A percentile compares a stretch with the other conserved stretches of the same genome.
These are phyloP conservation scores for Cryptococcus jaspeensis DNA, from an alignment of 1,284 basidiomycete genomes.

Conservation along the genomic window DNA sequence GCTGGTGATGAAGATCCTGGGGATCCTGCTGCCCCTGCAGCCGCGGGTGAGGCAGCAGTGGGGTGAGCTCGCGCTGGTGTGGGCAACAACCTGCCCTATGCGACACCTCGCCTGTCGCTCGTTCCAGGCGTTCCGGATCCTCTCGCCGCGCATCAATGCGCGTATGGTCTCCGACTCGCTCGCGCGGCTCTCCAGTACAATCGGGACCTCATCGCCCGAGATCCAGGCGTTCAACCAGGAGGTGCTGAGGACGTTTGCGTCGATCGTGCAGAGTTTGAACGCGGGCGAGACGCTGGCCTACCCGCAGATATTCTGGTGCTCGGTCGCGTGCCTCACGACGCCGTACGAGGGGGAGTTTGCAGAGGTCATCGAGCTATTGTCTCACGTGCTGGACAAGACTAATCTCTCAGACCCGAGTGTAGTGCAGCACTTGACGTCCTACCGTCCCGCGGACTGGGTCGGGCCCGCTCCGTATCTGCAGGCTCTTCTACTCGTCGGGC, in stretches of 20 bases:
- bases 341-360: conserved; percentile 78
- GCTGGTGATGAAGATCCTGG: conserved; percentile 66
- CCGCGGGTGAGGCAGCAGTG: conserved; percentile 70
- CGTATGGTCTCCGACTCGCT: conserved; percentile 76
- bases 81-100: conserved; percentile 85
- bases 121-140: conserved; percentile 81
- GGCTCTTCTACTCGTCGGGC: conserved; percentile 70
- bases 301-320: conserved; percentile 86
- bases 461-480: conserved; percentile 67
- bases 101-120: conserved; percentile 84
- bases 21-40: conserved; percentile 66
- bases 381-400: conserved; percentile 67
- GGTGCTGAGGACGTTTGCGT: conserved; percentile 73
- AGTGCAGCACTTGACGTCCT: conserved; percentile 63
- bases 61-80: conserved; percentile 75
- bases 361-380: conserved; percentile 67
- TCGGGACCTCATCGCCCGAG: conserved; percentile 67
- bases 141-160: conserved; percentile 71
- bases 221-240: conserved; percentile 81
- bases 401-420: conserved; percentile 69
- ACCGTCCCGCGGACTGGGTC: conserved; percentile 72
- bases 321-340: conserved; percentile 76
- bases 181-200: conserved; percentile 78
- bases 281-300: conserved; percentile 61
- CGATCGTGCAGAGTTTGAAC: conserved; percentile 63